These are phyloP conservation scores for Zymoseptoria pseudotritici DNA, from an alignment of 2,329 filamentous ascomycete species.

Conservation along the genomic window DNA sequence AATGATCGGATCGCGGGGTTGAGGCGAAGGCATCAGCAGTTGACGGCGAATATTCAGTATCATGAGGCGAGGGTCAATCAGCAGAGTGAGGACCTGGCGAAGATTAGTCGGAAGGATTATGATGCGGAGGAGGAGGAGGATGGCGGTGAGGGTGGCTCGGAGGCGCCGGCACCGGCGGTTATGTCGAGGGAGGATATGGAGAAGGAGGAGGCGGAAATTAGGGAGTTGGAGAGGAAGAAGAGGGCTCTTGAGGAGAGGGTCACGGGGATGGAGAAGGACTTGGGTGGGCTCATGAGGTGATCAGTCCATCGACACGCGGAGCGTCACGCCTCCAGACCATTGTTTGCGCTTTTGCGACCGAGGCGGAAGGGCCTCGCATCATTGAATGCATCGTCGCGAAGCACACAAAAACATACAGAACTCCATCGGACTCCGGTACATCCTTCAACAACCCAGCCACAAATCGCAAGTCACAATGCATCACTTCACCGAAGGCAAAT, in stretches of 20 bases:
- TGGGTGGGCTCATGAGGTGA: slow-evolving; percentile 54
- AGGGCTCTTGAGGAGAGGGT: slow-evolving; percentile 55
- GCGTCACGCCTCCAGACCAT: neutral
- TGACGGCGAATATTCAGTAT: slow-evolving; percentile 66
- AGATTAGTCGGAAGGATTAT: slow-evolving; percentile 53
- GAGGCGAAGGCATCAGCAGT: slow-evolving; percentile 61
- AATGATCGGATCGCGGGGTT: slow-evolving; percentile 66
- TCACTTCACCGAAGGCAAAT: neutral
- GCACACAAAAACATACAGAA: neutral
- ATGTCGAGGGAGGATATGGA: slow-evolving; percentile 63
- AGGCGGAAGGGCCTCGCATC: neutral
- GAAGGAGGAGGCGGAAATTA: slow-evolving; percentile 62
- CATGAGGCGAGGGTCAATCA: slow-evolving; percentile 74
- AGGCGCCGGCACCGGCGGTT: slow-evolving; percentile 26
- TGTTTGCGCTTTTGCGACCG: neutral
- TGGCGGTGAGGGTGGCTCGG: slow-evolving; percentile 26
- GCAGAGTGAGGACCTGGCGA: slow-evolving; percentile 65
- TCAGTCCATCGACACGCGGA: neutral
- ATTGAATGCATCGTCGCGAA: neutral
- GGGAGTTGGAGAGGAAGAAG: slow-evolving; percentile 57
- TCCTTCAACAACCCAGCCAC: neutral
- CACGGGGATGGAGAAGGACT: slow-evolving; percentile 59
- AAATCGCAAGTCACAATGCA: neutral
- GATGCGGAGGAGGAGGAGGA: slow-evolving; percentile 39
- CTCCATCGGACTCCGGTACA: too few species aligned